These are phyloP conservation scores for Fragilaria radians DNA, from an alignment of 108 stramenopile genomes.

Conservation along the genomic window DNA sequence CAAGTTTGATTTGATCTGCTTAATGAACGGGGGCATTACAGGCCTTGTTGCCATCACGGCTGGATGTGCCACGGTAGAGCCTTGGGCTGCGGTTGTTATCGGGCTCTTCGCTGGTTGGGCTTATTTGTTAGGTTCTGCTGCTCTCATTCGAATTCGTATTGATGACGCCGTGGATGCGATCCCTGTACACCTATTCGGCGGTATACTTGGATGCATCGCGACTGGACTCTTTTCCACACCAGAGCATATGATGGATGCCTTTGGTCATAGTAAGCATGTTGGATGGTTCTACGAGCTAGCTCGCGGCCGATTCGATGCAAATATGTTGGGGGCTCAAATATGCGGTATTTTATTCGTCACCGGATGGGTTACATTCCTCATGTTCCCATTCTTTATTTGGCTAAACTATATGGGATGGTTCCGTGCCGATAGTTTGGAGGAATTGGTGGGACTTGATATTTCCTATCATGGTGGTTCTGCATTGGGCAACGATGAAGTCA, in stretches of 20 bases:
- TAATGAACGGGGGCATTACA: conserved; percentile 67
- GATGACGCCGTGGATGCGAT: conserved; percentile 95
- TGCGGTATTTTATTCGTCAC: conserved; percentile 63
- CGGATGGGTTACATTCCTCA: conserved; percentile 57
- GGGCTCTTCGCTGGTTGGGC: conserved; percentile 76
- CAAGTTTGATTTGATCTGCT: conserved; percentile 46
- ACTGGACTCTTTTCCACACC: conserved; percentile 72
- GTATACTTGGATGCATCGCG: conserved; percentile 86
- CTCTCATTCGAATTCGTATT: conserved; percentile 54
- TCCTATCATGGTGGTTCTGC: conserved; percentile 33
- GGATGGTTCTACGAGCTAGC: conserved; percentile 63
- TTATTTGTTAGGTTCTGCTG: conserved; percentile 49
- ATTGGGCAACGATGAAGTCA: conserved; percentile 19
- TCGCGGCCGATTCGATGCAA: conserved; percentile 33
- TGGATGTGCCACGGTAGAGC: conserved; percentile 65
- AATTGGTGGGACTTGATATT: conserved; percentile 55
- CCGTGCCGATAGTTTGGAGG: conserved; percentile 43
- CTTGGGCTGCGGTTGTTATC: conserved; percentile 79
- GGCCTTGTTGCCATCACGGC: conserved; percentile 81
- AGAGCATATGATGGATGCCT: conserved; percentile 18
- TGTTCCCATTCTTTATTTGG: conserved; percentile 59
- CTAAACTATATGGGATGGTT: conserved; percentile 39
- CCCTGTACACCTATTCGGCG: conserved; percentile 81
- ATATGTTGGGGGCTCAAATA: conserved; percentile 49
- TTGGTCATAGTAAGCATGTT: conserved; percentile 25